A percentile compares a stretch with the other conserved stretches of the same genome.
Conservation (phyloP, 495 filamentous ascomycete genomes). For the Sporormia fimetaria region DNA sequence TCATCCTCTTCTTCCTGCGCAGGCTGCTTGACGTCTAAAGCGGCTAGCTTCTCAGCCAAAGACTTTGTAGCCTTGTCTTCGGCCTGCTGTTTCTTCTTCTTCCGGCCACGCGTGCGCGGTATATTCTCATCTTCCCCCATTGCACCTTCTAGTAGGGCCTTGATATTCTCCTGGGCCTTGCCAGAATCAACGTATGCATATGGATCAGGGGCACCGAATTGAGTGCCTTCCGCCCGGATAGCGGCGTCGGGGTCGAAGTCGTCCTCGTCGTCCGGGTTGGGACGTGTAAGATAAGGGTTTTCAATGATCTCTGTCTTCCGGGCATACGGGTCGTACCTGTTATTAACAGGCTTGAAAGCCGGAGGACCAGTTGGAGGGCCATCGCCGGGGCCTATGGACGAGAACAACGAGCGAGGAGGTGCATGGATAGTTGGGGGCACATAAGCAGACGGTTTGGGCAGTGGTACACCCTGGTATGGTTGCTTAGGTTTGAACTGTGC, state of each 20-base stretch:
- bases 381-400: constrained; percentile 24
- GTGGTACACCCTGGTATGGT: constrained; percentile 24
- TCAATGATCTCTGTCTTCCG: constrained; percentile 14
- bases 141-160: constrained; percentile 74
- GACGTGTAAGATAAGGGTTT: background rate
- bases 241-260: constrained; percentile 34
- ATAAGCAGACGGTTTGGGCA: constrained; percentile 26
- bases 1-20: constrained; percentile 42
- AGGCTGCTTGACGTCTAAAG: constrained; percentile 42
- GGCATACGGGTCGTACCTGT: constrained; percentile 6
- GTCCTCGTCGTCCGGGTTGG: constrained; percentile 24
- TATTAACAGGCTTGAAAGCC: constrained; percentile 27
- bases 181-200: constrained; percentile 62
- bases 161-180: constrained; percentile 74
- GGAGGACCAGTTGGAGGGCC: no score
- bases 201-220: constrained; percentile 41
- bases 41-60: constrained; percentile 48
- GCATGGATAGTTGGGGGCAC: constrained; percentile 16
- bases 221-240: constrained; percentile 18
- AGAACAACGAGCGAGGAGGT: constrained; percentile 26
- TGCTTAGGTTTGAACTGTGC: constrained; percentile 26
- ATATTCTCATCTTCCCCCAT: constrained; percentile 67
- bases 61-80: constrained; percentile 38
- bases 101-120: constrained; percentile 41
- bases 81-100: constrained; percentile 35